These are phyloP conservation scores for Xylona heveae DNA, from an alignment of 495 filamentous ascomycete species.

Conservation along the genomic window DNA sequence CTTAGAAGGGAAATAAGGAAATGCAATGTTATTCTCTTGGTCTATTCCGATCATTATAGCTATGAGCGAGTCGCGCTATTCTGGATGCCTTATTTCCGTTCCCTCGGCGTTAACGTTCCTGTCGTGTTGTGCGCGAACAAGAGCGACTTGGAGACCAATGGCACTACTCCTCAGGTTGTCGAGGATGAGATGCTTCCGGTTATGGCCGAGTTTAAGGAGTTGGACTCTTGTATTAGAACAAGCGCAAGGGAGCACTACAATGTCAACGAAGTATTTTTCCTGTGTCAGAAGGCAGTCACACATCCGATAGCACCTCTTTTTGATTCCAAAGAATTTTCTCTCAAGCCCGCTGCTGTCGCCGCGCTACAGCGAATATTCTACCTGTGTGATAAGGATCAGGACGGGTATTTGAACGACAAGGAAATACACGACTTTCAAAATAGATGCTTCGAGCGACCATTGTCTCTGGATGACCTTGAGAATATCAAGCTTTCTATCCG, in stretches of 20 bases:
- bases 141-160: constrained; percentile 53
- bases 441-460: constrained; percentile 71
- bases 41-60: constrained; percentile 96
- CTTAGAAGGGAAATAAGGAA: constrained; percentile 87
- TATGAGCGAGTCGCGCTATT: constrained; percentile 94
- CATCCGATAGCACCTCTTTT: constrained; percentile 93
- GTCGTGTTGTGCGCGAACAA: constrained; percentile 97
- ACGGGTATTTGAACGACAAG: constrained; percentile 77
- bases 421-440: constrained; percentile 78
- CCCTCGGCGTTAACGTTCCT: constrained; percentile 92
- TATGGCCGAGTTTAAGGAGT: constrained; percentile 97
- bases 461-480: constrained; percentile 56
- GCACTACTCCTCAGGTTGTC: constrained; percentile 56
- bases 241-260: constrained; percentile 90
- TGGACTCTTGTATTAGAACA: constrained; percentile 89
- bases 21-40: constrained; percentile 89
- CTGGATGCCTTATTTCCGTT: constrained; percentile 95
- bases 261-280: constrained; percentile 89
- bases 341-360: constrained; percentile 75
- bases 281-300: constrained; percentile 96
- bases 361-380: constrained; percentile 77
- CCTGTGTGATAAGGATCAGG: constrained; percentile 86
- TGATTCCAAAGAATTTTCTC: constrained; percentile 63
- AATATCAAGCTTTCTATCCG: constrained; percentile 75
- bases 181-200: constrained; percentile 96